phyloP scores from a whole-genome alignment of 2,329 filamentous ascomycete species.

The Ceratocystis variospora region DNA sequence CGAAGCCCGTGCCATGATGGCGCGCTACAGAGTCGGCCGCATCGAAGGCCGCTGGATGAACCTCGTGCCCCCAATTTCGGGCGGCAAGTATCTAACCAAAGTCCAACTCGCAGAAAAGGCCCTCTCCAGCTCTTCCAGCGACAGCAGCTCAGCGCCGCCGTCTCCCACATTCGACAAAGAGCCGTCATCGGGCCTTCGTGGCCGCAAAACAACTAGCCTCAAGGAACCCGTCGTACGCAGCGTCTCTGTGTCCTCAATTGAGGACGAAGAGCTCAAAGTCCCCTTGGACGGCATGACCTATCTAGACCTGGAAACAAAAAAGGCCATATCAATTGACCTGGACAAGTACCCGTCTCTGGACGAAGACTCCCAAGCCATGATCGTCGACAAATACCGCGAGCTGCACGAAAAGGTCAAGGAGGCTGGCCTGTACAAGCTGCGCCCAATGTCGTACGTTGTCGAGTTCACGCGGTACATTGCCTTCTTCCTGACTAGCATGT shows the following conservation, averaged over 20 bases:
- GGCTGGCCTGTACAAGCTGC: constrained; percentile 71
- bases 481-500: constrained; percentile 49
- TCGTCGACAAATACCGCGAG: constrained; percentile 69
- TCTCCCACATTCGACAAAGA: constrained; percentile 38
- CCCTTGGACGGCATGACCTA: constrained; percentile 44
- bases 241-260: constrained; percentile 11
- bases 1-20: constrained; percentile 64
- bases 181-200: constrained; percentile 11
- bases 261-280: constrained; percentile 34
- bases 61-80: constrained; percentile 83
- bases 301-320: constrained; percentile 57
- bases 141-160: constrained; percentile 39
- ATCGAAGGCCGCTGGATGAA: constrained; percentile 75
- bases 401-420: constrained; percentile 57
- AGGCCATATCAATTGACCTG: constrained; percentile 61
- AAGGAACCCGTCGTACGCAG: constrained; percentile 1
- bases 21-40: constrained; percentile 67
- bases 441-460: constrained; percentile 63
- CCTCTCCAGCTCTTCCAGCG: constrained; percentile 31
- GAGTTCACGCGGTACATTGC: constrained; percentile 57
- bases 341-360: constrained; percentile 72
- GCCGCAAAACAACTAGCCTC: constrained; percentile 9
- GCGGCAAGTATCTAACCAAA: constrained; percentile 50
- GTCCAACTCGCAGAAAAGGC: constrained; percentile 9
- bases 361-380: constrained; percentile 54